A percentile compares a stretch with the other conserved stretches of the same genome.
phyloP scores from a whole-genome alignment of 208 protist species.

The Leishmania major region DNA sequence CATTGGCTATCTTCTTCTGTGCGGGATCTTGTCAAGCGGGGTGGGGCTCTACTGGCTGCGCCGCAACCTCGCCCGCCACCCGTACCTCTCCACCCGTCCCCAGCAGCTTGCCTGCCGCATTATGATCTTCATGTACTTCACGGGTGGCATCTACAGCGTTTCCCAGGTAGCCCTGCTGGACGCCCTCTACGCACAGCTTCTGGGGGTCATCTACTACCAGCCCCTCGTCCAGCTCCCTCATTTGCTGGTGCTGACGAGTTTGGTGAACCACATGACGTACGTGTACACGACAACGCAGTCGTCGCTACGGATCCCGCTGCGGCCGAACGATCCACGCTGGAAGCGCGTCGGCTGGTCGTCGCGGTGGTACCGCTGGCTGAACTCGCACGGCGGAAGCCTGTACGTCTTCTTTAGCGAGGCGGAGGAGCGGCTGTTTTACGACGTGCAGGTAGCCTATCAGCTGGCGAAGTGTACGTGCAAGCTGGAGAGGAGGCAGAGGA shows the following conservation, averaged over 20 bases:
- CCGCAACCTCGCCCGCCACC: slow-evolving; percentile 51
- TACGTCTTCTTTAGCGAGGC: slow-evolving; percentile 82
- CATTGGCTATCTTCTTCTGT: slow-evolving; percentile 49
- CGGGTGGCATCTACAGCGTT: slow-evolving; percentile 61
- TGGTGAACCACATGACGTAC: slow-evolving; percentile 80
- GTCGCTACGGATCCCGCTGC: slow-evolving; percentile 62
- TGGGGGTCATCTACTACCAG: slow-evolving; percentile 69
- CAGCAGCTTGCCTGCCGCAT: slow-evolving; percentile 82
- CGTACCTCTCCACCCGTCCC: slow-evolving; percentile 77
- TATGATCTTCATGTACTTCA: slow-evolving; percentile 83
- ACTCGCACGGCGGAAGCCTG: slow-evolving; percentile 72
- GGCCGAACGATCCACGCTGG: slow-evolving; percentile 66
- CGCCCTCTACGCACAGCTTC: slow-evolving; percentile 51
- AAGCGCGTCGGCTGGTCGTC: slow-evolving; percentile 64
- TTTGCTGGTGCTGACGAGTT: slow-evolving; percentile 63
- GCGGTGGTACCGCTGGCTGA: slow-evolving; percentile 83
- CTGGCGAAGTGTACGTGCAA: slow-evolving; percentile 7
- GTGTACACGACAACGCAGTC: slow-evolving; percentile 67
- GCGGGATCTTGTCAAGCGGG: slow-evolving; percentile 51
- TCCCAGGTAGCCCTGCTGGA: slow-evolving; percentile 48
- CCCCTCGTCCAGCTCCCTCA: slow-evolving; percentile 66
- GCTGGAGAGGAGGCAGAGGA: neutral
- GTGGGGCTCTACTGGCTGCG: slow-evolving; percentile 59
- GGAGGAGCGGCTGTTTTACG: slow-evolving; percentile 70
- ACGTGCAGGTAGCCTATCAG: slow-evolving; percentile 47